Evolutionary conservation across 345 rosid genomes (phyloP).

Genomic region (Salix caprea): DNA sequence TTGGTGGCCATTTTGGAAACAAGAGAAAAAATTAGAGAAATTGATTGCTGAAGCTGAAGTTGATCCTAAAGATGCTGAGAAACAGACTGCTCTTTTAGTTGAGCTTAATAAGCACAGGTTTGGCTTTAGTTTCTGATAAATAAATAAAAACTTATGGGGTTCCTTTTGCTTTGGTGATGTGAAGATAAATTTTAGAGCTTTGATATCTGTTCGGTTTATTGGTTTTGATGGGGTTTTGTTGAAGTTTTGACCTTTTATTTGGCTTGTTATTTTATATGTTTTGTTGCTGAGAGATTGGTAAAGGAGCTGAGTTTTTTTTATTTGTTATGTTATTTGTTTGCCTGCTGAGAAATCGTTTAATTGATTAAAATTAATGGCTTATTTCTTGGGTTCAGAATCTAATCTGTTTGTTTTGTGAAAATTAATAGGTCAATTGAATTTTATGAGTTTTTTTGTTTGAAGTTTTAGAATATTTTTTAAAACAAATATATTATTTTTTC

Average conservation of each 20-base stretch:
- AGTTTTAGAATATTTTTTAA: not conserved
- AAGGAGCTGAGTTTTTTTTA: not conserved
- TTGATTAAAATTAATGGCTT: not conserved
- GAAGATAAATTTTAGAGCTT: not conserved
- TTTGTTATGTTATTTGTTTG: not conserved
- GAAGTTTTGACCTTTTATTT: not conserved
- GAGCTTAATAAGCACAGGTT: constrained; percentile 91
- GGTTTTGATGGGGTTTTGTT: not conserved
- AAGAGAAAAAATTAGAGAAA: constrained; percentile 62
- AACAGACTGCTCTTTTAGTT: constrained; percentile 63
- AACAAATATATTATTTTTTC: not conserved
- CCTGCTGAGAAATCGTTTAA: not conserved
- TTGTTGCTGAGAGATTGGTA: not conserved
- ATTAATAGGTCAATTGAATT: not conserved
- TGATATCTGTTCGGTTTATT: not conserved
- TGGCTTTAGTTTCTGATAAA: constrained; percentile 7
- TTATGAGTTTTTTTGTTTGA: not conserved
- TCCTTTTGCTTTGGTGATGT: not conserved
- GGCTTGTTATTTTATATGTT: not conserved
- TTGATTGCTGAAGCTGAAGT: constrained; percentile 80
- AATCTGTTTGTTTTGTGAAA: not conserved
- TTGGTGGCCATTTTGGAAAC: constrained; percentile 80
- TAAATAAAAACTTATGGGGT: not conserved
- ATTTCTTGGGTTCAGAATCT: not conserved
- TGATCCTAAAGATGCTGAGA: constrained; percentile 64